phyloP scores from a whole-genome alignment of 257 asterid genomes.

The Rubia yunnanensis region DNA sequence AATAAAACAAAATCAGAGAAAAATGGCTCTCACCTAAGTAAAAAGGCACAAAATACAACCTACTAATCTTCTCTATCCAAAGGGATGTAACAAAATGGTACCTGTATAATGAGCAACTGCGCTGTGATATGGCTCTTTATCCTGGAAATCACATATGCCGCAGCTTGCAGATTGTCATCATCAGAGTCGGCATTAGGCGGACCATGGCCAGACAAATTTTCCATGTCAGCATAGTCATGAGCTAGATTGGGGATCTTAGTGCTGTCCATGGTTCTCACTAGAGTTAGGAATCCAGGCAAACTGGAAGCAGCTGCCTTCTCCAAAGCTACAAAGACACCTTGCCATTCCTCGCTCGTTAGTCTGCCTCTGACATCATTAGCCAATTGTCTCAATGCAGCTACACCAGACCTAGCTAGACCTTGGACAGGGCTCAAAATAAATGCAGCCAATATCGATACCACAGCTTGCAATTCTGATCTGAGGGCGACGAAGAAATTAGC shows the following conservation, averaged over 20 bases:
- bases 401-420: conserved; percentile 75
- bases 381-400: conserved; percentile 68
- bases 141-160: conserved; percentile 65
- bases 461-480: conserved; percentile 60
- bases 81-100: too few species aligned
- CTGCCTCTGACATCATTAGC: conserved; percentile 50
- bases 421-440: conserved; percentile 61
- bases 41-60: too few species aligned
- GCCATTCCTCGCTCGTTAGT: conserved; percentile 70
- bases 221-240: conserved; percentile 37
- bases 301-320: conserved; percentile 55
- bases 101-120: conserved; percentile 72
- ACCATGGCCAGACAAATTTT: conserved; percentile 35
- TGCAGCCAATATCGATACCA: conserved; percentile 56
- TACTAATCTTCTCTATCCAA: too few species aligned
- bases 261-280: conserved; percentile 58
- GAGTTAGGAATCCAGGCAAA: conserved; percentile 54
- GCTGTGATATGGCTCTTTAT: conserved; percentile 69
- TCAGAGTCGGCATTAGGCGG: conserved; percentile 31
- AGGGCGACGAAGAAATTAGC: conserved; percentile 53
- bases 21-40: too few species aligned
- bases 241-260: conserved; percentile 48
- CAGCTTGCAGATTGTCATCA: conserved; percentile 63
- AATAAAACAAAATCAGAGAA: too few species aligned
- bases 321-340: conserved; percentile 46